A percentile compares a stretch with the other conserved stretches of the same genome.
phyloP scores from a whole-genome alignment of 1,284 basidiomycete genomes.

The Leccinum subspadiceum region DNA sequence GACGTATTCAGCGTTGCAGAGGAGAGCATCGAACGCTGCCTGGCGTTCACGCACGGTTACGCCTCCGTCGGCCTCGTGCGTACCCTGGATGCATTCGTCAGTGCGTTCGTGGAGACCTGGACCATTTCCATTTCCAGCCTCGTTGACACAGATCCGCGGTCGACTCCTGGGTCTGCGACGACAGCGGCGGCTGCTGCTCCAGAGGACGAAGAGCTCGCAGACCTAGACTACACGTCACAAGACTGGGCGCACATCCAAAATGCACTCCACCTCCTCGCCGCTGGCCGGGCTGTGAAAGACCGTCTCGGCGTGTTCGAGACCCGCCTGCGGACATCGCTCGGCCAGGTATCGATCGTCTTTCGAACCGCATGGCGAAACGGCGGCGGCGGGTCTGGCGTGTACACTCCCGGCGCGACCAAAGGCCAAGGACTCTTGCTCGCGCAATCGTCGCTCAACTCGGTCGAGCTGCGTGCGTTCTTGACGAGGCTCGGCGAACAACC shows the following conservation, averaged over 20 bases:
- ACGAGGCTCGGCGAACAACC: slow-evolving; percentile 19
- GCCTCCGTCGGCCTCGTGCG: slow-evolving; percentile 71
- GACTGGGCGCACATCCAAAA: slow-evolving; percentile 87
- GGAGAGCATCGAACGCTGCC: slow-evolving; percentile 72
- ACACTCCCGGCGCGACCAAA: slow-evolving; percentile 59
- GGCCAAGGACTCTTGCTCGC: slow-evolving; percentile 74
- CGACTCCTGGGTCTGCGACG: slow-evolving; percentile 2
- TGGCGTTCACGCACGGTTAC: slow-evolving; percentile 85
- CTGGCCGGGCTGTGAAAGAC: slow-evolving; percentile 69
- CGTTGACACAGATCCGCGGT: slow-evolving; percentile 23
- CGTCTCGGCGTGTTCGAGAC: slow-evolving; percentile 67
- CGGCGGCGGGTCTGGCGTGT: slow-evolving; percentile 49
- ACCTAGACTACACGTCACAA: slow-evolving; percentile 82
- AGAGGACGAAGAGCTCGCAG: slow-evolving; percentile 53
- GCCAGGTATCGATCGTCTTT: slow-evolving; percentile 58
- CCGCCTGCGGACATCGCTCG: slow-evolving; percentile 58
- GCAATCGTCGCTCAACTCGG: slow-evolving; percentile 80
- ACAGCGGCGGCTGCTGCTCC: slow-evolving; percentile 28
- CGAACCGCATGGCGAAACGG: slow-evolving; percentile 50
- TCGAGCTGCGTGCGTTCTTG: slow-evolving; percentile 69
- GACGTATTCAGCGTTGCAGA: slow-evolving; percentile 78
- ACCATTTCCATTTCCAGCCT: slow-evolving; percentile 51
- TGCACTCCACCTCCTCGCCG: slow-evolving; percentile 78
- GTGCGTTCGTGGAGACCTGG: slow-evolving; percentile 63
- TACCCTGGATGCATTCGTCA: slow-evolving; percentile 69